These are phyloP conservation scores for Mortierella sp. DNA, from an alignment of 371 early-diverging fungal genomes.

Conservation along the genomic window DNA sequence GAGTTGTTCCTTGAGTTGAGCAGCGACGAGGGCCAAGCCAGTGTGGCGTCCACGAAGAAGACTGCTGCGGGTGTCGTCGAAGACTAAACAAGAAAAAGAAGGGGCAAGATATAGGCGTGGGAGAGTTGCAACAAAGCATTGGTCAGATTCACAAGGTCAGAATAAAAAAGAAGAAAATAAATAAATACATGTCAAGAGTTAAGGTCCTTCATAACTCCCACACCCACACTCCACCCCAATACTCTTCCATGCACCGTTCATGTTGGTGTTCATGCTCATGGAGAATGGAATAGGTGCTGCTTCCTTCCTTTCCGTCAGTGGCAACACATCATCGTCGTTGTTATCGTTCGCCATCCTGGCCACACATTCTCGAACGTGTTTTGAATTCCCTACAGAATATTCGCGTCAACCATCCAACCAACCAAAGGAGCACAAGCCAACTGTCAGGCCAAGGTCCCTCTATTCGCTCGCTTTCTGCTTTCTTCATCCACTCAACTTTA, in stretches of 20 bases:
- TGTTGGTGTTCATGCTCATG: neutral
- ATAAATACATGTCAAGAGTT: neutral
- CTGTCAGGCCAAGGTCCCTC: neutral
- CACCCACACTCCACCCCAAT: neutral
- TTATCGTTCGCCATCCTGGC: slow-evolving; percentile 1
- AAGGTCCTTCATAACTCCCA: neutral
- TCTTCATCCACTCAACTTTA: neutral
- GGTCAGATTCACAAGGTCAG: neutral
- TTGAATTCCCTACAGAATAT: neutral
- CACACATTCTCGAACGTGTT: slow-evolving; percentile 1
- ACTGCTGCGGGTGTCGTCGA: slow-evolving; percentile 73
- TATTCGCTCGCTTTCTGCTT: neutral
- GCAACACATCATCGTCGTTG: neutral
- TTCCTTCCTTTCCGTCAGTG: neutral
- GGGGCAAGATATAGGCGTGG: slow-evolving; percentile 19
- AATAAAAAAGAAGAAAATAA: neutral
- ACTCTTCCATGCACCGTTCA: neutral
- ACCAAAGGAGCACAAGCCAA: neutral
- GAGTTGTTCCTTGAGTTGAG: slow-evolving; percentile 75
- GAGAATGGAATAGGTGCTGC: neutral
- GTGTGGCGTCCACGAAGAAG: slow-evolving; percentile 84
- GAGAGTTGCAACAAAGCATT: slow-evolving; percentile 13
- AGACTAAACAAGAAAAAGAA: slow-evolving; percentile 56
- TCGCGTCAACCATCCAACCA: neutral
- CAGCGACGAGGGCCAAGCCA: slow-evolving; percentile 86